Evolutionary conservation across 2,329 filamentous ascomycete genomes (phyloP), one percentile per base, ranked within the genome.

Genomic region (Tolypocladium sp.): DNA sequence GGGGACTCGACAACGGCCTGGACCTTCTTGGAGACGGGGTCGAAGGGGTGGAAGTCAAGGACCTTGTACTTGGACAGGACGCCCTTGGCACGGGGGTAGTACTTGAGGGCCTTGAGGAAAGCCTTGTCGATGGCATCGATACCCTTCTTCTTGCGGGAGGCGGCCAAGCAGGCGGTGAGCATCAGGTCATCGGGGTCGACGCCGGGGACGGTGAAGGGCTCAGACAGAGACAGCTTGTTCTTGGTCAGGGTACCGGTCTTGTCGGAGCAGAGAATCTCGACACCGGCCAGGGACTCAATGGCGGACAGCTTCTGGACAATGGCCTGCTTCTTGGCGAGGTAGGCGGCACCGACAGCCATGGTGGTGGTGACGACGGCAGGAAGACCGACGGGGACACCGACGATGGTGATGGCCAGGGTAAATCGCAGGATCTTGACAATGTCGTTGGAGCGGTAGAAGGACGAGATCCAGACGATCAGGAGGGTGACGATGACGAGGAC

Each of bases 51-150:
- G 81, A 95, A 96, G 52, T 92, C 85, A 66, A 93, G 77, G 61
- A 92, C 88, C 76, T 87, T 89, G 83, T 93, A 95, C 79, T 91
- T 90, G 77, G 84, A 84, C 58, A 96, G 84, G 58, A 89, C 87
- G 62, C 79, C 75, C 82, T 94, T 95, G 76, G 90, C 91, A 63
- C 85, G 84, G 63, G 91, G 91, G 74, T 95, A 96, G 78, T 81
- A 87, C 71, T 85, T 85, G 63, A 96, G 85, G 27, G 89, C 84
- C 80, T 94, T 95, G 67, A 96, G 82, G 82, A 96, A 96, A 71
- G 91, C 91, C 82, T 93, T 94, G 83, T 96, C 92, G 67, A 96
- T 96, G 66, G 92, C 90, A 72, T 96, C 91, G 64, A 96, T 92
- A 80, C 91, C 91, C 82, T 95, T 95, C 84, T 92, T 93, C 85